Conservation (phyloP, 2,329 filamentous ascomycete genomes). For the Coniella vitis region DNA sequence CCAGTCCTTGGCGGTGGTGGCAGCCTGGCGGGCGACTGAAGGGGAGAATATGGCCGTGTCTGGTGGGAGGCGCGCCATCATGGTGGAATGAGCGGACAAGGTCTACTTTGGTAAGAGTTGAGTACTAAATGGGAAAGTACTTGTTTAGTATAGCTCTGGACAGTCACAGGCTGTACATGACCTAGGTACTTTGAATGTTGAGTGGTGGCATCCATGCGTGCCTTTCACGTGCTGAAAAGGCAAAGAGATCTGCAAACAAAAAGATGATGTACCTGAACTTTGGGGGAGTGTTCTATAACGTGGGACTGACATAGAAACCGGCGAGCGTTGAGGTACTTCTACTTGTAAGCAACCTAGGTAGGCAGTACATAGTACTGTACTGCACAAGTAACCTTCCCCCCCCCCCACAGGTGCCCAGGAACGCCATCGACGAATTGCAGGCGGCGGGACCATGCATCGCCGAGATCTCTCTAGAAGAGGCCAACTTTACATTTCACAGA, state of each 20-base stretch:
- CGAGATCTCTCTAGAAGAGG: neutral
- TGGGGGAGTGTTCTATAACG: neutral
- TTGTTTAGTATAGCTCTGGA: no score
- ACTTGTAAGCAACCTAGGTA: no score
- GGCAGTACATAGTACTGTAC: neutral
- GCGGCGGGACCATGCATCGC: neutral
- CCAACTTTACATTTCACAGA: conserved; percentile 1
- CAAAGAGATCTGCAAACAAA: neutral
- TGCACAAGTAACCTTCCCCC: no score
- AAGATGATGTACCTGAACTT: neutral
- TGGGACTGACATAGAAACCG: neutral
- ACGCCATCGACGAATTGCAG: neutral
- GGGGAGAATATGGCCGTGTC: conserved; percentile 59
- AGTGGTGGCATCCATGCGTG: no score
- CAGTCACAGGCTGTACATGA: no score
- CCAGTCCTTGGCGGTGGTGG: conserved; percentile 85
- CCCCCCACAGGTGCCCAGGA: neutral
- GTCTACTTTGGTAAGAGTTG: no score
- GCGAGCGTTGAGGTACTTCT: neutral
- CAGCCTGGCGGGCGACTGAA: conserved; percentile 64
- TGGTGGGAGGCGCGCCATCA: conserved; percentile 33
- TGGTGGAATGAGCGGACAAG: neutral
- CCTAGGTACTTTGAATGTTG: no score
- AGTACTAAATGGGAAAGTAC: no score
- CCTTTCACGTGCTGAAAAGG: neutral